These are phyloP conservation scores for Penicillium sp. DNA, from an alignment of 2,329 filamentous ascomycete genomes.

Conservation along the genomic window DNA sequence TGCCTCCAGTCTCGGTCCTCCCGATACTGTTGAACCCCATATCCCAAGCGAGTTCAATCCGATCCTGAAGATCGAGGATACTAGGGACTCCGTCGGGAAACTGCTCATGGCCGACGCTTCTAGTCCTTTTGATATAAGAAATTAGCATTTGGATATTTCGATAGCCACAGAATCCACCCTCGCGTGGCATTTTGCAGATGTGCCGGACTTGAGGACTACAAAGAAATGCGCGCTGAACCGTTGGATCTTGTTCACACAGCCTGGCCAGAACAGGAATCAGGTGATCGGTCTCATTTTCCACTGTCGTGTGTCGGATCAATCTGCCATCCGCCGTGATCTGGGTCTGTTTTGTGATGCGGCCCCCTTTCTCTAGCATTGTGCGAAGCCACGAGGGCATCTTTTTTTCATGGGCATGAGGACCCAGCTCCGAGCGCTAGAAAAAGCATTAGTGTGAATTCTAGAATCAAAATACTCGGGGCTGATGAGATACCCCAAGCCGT, in stretches of 20 bases:
- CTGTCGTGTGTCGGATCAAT: conserved; percentile 37
- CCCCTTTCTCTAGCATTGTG: conserved; percentile 55
- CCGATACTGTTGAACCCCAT: conserved; percentile 70
- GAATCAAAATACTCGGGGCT: neutral
- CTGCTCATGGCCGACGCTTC: conserved; percentile 51
- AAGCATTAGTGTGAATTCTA: conserved; percentile 13
- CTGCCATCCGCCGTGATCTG: conserved; percentile 42
- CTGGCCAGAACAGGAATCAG: conserved; percentile 59
- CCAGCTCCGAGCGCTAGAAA: conserved; percentile 55
- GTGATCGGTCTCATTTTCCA: conserved; percentile 47
- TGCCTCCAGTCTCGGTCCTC: conserved; percentile 75
- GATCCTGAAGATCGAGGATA: conserved; percentile 75
- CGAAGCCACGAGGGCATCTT: conserved; percentile 67
- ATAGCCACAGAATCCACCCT: conserved; percentile 92
- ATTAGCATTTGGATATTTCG: conserved; percentile 89
- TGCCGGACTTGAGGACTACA: conserved; percentile 72
- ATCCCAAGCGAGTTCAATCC: conserved; percentile 86
- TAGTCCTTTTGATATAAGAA: conserved; percentile 64
- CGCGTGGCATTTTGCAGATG: conserved; percentile 71
- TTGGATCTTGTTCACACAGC: conserved; percentile 58
- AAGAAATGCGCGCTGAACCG: conserved; percentile 66
- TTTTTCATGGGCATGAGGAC: conserved; percentile 65
- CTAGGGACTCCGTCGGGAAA: conserved; percentile 62
- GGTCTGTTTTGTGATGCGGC: conserved; percentile 52
- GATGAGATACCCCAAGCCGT: conserved; percentile 28